Evolutionary conservation across 495 filamentous ascomycete species (phyloP), one percentile per base, ranked within the genome.

Genomic region (Penicillium manginii): DNA sequence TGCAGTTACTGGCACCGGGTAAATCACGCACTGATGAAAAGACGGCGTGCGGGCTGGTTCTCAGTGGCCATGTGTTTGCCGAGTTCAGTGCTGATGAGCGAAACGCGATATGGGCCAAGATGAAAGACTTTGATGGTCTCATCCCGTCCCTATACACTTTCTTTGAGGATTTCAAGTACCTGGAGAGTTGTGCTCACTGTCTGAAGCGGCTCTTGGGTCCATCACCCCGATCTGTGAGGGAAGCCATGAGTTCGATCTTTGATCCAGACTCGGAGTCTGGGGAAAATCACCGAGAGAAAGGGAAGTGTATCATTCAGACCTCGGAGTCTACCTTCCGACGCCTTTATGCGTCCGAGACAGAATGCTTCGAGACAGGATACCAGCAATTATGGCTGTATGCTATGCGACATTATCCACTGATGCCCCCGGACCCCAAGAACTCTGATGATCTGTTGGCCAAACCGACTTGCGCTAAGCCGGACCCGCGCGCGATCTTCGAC

Each of bases 121-220:
- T 69, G 26, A 15, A 64, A 15, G 50, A 57, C 14, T 59, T 52
- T 48, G 40, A 73, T 29, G 22, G 65, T 2, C 54, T 77, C 10
- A 61, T 76, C 17, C 66, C 58, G 22, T 73, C 63, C 49, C 54
- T 74, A 9, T 67, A 71, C 50, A 73, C 65, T 23, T 74, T 76
- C 59, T 78, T 76, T 35, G 22, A 72, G 45, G 71, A 77, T 51
- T 59, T 74, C 15, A 67, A 67, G 15, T 74, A 71, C 50, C 45
- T 75, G 3, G 59, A 69, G 57, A 42, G 21, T 19, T 71, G 58
- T 35, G 57, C 62, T 9, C 35, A 72, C 45, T 69, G 55, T 50
- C 22, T 78, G 3, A 73, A 74, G 52, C 59, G 64, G 32, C 59
- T 74, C 4, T 59, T 50, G 51, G 21, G 50, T 12, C 47, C 42